Conservation (phyloP, 1,284 basidiomycete genomes). For the Heterobasidion irregulare region DNA sequence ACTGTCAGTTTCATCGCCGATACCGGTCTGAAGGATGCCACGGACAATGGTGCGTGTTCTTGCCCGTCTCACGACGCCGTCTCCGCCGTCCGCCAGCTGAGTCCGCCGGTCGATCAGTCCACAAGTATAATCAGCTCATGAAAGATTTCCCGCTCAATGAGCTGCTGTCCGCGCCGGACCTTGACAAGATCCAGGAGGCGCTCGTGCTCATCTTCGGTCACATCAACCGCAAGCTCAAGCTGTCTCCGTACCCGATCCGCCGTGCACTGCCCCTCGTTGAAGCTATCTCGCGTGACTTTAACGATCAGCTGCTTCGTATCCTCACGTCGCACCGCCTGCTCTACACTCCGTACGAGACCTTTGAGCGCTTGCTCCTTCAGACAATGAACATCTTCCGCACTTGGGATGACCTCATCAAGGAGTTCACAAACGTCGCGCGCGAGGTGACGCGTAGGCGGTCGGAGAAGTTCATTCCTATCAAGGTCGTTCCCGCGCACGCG, state of each 20-base stretch:
- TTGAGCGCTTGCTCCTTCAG: conserved; percentile 77
- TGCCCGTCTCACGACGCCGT: background rate
- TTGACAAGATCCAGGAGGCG: conserved; percentile 90
- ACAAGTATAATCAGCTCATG: conserved; percentile 98
- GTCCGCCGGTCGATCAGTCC: conserved; percentile 41
- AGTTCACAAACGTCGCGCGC: conserved; percentile 95
- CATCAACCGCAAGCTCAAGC: conserved; percentile 91
- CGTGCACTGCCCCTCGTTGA: conserved; percentile 94
- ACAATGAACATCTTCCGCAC: conserved; percentile 82
- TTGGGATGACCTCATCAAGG: conserved; percentile 97
- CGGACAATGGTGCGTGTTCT: conserved; percentile 61
- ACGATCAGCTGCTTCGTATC: conserved; percentile 88
- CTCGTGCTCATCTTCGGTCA: conserved; percentile 86
- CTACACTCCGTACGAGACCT: conserved; percentile 91
- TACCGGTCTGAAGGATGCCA: conserved; percentile 91
- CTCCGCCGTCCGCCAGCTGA: conserved; percentile 1
- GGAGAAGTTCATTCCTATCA: conserved; percentile 97
- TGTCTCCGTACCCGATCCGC: conserved; percentile 94
- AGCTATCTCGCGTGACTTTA: conserved; percentile 96
- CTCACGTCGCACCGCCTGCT: conserved; percentile 86
- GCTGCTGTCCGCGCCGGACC: conserved; percentile 90
- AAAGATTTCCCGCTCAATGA: conserved; percentile 98
- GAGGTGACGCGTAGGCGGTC: conserved; percentile 89
- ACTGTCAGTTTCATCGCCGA: conserved; percentile 98
- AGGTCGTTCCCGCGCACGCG: conserved; percentile 85